Conservation (phyloP, 2,329 filamentous ascomycete species). For the Endoconidiophora laricicola region DNA sequence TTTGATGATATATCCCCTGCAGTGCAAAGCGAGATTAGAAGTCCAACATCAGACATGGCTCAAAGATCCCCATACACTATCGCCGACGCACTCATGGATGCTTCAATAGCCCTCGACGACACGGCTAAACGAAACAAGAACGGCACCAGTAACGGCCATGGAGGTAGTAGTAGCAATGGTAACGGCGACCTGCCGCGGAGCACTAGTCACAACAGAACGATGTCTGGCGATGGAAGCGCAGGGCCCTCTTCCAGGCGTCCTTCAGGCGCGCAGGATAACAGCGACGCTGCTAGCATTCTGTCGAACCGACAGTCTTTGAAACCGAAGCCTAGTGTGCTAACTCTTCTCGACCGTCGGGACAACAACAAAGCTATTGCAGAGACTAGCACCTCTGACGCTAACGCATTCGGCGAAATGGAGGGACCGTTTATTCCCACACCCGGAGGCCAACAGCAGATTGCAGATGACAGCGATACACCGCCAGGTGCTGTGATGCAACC, state of each 20-base stretch:
- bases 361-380: constrained; percentile 41
- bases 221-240: constrained; percentile 7
- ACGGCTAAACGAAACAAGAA: constrained; percentile 33
- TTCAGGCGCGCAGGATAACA: neutral
- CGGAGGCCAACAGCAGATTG: neutral
- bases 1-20: constrained; percentile 51
- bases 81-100: constrained; percentile 77
- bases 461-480: neutral
- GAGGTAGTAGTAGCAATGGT: too few species aligned
- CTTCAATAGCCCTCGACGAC: constrained; percentile 73
- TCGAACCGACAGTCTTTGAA: constrained; percentile 9
- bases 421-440: constrained; percentile 29
- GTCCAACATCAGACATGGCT: constrained; percentile 18
- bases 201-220: constrained; percentile 4
- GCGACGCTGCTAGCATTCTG: constrained; percentile 10
- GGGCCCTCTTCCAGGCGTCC: neutral
- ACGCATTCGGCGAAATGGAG: constrained; percentile 43
- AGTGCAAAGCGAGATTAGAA: neutral
- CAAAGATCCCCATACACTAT: constrained; percentile 51
- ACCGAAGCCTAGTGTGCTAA: constrained; percentile 42
- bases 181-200: constrained; percentile 14
- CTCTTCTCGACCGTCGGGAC: constrained; percentile 41
- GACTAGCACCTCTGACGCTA: constrained; percentile 40
- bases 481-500: neutral
- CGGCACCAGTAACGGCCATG: constrained; percentile 24